These are phyloP conservation scores for Uncinocarpus reesii DNA, from an alignment of 2,329 filamentous ascomycete genomes.

Conservation along the genomic window DNA sequence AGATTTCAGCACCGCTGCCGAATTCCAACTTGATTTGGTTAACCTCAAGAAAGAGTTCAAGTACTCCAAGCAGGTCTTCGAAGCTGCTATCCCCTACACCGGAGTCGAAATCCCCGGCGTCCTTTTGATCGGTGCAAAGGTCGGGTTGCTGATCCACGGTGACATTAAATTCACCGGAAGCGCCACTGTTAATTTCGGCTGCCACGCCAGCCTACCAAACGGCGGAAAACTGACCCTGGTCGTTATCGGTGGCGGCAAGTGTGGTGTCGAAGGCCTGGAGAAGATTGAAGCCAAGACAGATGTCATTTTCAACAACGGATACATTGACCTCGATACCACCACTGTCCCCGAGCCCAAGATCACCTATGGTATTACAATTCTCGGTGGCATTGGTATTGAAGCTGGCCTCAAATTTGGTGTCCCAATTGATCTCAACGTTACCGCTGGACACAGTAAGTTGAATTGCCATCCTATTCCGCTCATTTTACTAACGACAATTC, in stretches of 20 bases:
- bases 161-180: constrained; percentile 18
- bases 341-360: constrained; percentile 21
- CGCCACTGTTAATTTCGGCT: constrained; percentile 21
- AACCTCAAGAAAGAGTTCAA: constrained; percentile 10
- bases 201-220: constrained; percentile 20
- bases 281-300: constrained; percentile 18
- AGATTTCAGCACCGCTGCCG: constrained; percentile 18
- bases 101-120: constrained; percentile 21
- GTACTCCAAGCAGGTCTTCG: constrained; percentile 15
- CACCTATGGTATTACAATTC: constrained; percentile 22
- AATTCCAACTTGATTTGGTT: constrained; percentile 16
- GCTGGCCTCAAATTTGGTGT: constrained; percentile 14
- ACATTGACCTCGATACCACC: constrained; percentile 18
- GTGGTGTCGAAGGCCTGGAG: constrained; percentile 21
- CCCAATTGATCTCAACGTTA: constrained; percentile 14
- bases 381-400: constrained; percentile 13
- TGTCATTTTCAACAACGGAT: constrained; percentile 21
- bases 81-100: constrained; percentile 19
- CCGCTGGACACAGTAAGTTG: constrained; percentile 16
- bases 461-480: neutral
- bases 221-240: constrained; percentile 20
- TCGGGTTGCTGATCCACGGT: constrained; percentile 21
- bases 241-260: constrained; percentile 19
- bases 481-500: neutral
- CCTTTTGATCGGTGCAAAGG: constrained; percentile 21